Evolutionary conservation across 306 rosid genomes (phyloP).

Genomic region (Glycyrrhiza uralensis): DNA sequence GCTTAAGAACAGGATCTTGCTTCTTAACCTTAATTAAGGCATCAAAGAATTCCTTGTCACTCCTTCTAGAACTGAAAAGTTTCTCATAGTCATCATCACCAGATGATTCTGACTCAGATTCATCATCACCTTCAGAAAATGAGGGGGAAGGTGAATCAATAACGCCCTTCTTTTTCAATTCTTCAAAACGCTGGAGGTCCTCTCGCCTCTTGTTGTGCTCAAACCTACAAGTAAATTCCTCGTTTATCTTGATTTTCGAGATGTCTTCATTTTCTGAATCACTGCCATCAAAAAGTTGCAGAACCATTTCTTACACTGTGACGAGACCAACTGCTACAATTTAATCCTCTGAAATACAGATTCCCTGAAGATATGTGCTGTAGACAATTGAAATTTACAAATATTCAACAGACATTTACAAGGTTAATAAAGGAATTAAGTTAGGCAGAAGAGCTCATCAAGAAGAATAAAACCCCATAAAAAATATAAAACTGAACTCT

Average conservation of each 20-base stretch:
- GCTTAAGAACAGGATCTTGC: constrained; percentile 59
- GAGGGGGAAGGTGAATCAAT: constrained; percentile 32
- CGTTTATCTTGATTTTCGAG: constrained; percentile 55
- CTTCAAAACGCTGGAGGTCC: constrained; percentile 77
- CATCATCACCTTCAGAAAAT: constrained; percentile 34
- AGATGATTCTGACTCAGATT: constrained; percentile 40
- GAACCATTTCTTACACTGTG: constrained; percentile 23
- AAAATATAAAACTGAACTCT: not conserved
- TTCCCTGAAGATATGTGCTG: not conserved
- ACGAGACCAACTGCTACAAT: not conserved
- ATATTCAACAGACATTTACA: not conserved
- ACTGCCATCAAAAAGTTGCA: constrained; percentile 56
- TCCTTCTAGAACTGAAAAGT: constrained; percentile 18
- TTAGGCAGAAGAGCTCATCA: not conserved
- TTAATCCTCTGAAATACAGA: not conserved
- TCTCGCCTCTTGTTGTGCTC: constrained; percentile 85
- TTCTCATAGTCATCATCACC: constrained; percentile 36
- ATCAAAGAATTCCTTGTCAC: constrained; percentile 51
- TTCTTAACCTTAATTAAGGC: constrained; percentile 71
- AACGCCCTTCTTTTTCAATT: constrained; percentile 71
- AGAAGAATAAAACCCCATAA: not conserved
- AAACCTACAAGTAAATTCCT: constrained; percentile 45
- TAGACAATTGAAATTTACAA: constrained; percentile 13
- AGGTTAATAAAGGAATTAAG: not conserved
- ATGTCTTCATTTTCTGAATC: constrained; percentile 54